Percentiles rank a stretch among this genome's conserved stretches.
These are phyloP conservation scores for Curvularia sp. DNA, from an alignment of 2,329 filamentous ascomycete species.

Conservation along the genomic window DNA sequence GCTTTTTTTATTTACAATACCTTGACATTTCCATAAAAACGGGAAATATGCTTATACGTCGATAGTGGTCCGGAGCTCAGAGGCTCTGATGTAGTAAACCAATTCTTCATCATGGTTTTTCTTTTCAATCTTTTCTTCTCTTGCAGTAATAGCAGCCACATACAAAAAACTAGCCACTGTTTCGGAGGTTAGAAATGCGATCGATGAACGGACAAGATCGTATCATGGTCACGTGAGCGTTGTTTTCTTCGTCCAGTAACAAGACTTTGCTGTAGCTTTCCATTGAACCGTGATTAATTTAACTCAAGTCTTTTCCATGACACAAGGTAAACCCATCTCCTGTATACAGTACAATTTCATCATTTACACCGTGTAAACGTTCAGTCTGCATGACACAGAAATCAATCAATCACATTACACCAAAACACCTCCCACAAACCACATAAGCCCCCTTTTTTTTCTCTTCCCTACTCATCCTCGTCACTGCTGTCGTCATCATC, in stretches of 20 bases:
- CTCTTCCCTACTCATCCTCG: constrained; percentile 27
- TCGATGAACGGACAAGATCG: too few species aligned
- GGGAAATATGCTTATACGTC: too few species aligned
- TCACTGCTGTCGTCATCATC: constrained; percentile 52
- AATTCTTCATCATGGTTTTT: too few species aligned
- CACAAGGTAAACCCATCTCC: background rate
- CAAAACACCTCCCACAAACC: background rate
- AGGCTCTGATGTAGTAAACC: too few species aligned
- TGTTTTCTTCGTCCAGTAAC: background rate
- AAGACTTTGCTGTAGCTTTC: background rate
- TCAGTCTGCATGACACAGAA: background rate
- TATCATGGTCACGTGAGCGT: background rate
- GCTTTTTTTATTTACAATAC: too few species aligned
- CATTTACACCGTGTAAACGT: background rate
- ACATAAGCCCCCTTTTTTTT: constrained; percentile 18
- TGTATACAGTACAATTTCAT: background rate
- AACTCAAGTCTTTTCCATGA: background rate
- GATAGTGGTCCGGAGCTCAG: too few species aligned
- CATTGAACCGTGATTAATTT: background rate
- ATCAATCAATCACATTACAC: background rate
- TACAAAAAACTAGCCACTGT: too few species aligned
- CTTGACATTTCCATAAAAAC: too few species aligned
- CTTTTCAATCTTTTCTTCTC: too few species aligned
- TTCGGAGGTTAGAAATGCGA: too few species aligned
- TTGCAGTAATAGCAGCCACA: too few species aligned